Evolutionary conservation across 2,329 filamentous ascomycete species (phyloP).

Genomic region (Colletotrichum agaves): DNA sequence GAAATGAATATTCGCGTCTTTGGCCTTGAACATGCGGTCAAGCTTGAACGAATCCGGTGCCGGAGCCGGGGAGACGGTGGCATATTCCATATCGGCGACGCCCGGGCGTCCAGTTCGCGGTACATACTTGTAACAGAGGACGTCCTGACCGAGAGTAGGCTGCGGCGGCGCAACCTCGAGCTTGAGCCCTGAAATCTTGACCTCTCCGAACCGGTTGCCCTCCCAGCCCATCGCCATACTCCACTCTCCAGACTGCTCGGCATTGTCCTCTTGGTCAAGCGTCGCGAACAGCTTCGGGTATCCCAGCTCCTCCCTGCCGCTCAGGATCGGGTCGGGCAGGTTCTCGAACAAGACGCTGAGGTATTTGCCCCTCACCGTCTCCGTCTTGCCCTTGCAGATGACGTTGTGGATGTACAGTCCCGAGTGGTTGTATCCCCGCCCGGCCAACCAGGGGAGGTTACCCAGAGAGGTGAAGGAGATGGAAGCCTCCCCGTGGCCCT

Average conservation of each 20-base stretch:
- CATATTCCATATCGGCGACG: slow-evolving; percentile 64
- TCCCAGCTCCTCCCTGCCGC: slow-evolving; percentile 68
- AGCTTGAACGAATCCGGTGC: slow-evolving; percentile 41
- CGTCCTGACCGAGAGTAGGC: slow-evolving; percentile 49
- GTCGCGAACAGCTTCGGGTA: slow-evolving; percentile 66
- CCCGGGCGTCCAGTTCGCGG: slow-evolving; percentile 63
- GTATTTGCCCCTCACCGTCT: slow-evolving; percentile 61
- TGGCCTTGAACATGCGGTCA: slow-evolving; percentile 50
- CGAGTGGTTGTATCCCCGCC: slow-evolving; percentile 65
- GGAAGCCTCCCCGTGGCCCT: slow-evolving; percentile 52
- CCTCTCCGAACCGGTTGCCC: slow-evolving; percentile 9
- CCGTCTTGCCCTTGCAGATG: slow-evolving; percentile 62
- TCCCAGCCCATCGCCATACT: slow-evolving; percentile 11
- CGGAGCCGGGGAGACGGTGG: slow-evolving; percentile 47
- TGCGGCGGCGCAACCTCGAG: slow-evolving; percentile 44
- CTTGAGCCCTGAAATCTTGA: slow-evolving; percentile 3
- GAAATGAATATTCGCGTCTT: slow-evolving; percentile 54
- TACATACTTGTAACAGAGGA: slow-evolving; percentile 67
- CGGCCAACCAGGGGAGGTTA: slow-evolving; percentile 70
- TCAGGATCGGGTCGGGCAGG: slow-evolving; percentile 68
- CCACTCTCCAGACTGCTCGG: neutral
- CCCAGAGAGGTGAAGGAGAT: slow-evolving; percentile 54
- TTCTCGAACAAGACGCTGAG: slow-evolving; percentile 68
- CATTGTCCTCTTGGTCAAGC: slow-evolving; percentile 45
- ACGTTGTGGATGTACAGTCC: slow-evolving; percentile 73